These are phyloP conservation scores for Magnusiomyces clavatus DNA, from an alignment of 1,139 yeast species.

Conservation along the genomic window DNA sequence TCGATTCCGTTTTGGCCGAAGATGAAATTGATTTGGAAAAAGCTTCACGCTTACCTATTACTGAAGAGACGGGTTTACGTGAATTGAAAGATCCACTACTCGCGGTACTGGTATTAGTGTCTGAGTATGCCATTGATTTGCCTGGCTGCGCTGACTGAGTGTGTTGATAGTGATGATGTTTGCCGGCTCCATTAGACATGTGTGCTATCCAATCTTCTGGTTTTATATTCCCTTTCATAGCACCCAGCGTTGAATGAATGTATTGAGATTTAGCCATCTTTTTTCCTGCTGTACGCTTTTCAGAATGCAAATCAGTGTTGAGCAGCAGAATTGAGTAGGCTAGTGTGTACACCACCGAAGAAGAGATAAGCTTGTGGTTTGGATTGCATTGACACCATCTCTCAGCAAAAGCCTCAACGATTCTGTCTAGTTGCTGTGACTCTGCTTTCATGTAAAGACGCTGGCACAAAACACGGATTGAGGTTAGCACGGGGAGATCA, in stretches of 20 bases:
- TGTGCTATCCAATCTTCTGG: background rate
- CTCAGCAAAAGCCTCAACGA: conserved; percentile 60
- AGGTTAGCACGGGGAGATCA: conserved; percentile 32
- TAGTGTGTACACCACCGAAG: conserved; percentile 62
- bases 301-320: conserved; percentile 40
- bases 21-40: background rate
- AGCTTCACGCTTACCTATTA: background rate
- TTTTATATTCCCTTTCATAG: conserved; percentile 11
- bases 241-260: conserved; percentile 22
- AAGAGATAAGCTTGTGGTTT: conserved; percentile 42
- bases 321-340: conserved; percentile 66
- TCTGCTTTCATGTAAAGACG: conserved; percentile 72
- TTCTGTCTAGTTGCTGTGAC: conserved; percentile 72
- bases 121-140: too few species aligned
- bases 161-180: background rate
- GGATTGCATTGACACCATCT: conserved; percentile 55
- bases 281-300: conserved; percentile 25
- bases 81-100: too few species aligned
- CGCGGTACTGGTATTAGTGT: too few species aligned
- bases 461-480: conserved; percentile 56
- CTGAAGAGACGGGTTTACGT: background rate
- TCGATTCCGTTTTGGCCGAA: conserved; percentile 15
- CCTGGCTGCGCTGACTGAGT: background rate
- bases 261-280: conserved; percentile 33
- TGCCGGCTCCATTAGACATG: too few species aligned